Evolutionary conservation across 768 basidiomycete genomes (phyloP).

Genomic region (Pisolithus sp.): DNA sequence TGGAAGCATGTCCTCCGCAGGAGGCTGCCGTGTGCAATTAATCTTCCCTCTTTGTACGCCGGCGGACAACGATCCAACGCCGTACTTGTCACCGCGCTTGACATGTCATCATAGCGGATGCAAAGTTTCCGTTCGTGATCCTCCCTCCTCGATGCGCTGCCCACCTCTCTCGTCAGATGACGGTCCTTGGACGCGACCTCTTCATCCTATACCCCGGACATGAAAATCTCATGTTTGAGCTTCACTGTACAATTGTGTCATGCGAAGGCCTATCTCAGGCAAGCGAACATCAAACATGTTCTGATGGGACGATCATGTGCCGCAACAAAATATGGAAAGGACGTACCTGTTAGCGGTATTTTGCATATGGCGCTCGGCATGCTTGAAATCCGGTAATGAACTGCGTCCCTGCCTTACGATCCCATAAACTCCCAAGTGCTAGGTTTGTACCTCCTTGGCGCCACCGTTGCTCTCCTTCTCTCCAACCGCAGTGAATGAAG

Average conservation of each 20-base stretch:
- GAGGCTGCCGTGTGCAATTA: conserved; percentile 6
- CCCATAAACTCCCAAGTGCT: not conserved
- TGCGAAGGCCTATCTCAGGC: conserved; percentile 20
- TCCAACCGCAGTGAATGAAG: not conserved
- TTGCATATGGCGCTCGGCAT: conserved; percentile 7
- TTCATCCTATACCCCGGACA: conserved; percentile 27
- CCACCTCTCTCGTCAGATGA: conserved; percentile 3
- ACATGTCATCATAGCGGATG: conserved; percentile 1
- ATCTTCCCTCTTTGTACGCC: conserved; percentile 6
- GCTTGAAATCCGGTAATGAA: conserved; percentile 21
- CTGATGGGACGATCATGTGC: conserved; percentile 19
- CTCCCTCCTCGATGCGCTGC: conserved; percentile 15
- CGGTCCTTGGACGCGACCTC: not conserved
- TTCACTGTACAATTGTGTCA: conserved; percentile 21
- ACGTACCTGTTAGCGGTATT: conserved; percentile 11
- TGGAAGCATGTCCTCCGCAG: conserved; percentile 9
- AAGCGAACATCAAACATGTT: conserved; percentile 21
- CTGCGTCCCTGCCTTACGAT: conserved; percentile 1
- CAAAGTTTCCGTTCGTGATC: not conserved
- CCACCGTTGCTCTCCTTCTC: conserved; percentile 1
- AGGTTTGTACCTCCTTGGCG: not conserved
- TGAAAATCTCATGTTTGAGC: conserved; percentile 29
- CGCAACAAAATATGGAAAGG: conserved; percentile 12
- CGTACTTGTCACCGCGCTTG: conserved; percentile 7
- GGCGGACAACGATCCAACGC: conserved; percentile 2